phyloP scores from a whole-genome alignment of 2,329 filamentous ascomycete genomes.

The Ophiobolus disseminans region DNA sequence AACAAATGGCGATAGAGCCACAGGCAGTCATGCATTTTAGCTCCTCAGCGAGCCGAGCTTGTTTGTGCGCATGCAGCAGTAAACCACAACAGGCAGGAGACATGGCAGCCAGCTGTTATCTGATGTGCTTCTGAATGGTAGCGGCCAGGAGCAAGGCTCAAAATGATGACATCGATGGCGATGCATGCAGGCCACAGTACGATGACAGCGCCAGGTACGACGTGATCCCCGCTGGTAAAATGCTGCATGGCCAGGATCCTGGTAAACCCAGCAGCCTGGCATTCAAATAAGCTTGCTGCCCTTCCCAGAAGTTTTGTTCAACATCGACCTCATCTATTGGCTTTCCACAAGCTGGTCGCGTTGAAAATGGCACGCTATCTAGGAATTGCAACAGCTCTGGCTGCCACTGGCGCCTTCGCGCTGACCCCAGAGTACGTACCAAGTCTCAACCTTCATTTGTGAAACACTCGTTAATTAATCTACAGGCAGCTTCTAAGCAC shows the following conservation, averaged over 20 bases:
- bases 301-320: constrained; percentile 16
- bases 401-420: constrained; percentile 40
- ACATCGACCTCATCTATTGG: constrained; percentile 36
- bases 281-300: constrained; percentile 35
- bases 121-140: constrained; percentile 13
- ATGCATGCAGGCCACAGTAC: constrained; percentile 10
- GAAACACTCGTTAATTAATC: constrained; percentile 2
- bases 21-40: constrained; percentile 31
- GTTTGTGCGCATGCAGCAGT: constrained; percentile 23
- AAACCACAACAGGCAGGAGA: constrained; percentile 33
- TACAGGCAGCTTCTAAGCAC: constrained; percentile 66
- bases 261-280: constrained; percentile 10
- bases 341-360: constrained; percentile 33
- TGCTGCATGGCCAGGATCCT: constrained; percentile 9
- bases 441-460: not conserved
- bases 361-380: constrained; percentile 46
- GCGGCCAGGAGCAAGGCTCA: constrained; percentile 8
- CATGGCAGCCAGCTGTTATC: constrained; percentile 11
- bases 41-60: constrained; percentile 31
- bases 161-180: constrained; percentile 28
- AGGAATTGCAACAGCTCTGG: constrained; percentile 42
- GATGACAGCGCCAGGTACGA: constrained; percentile 15
- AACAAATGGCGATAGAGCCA: constrained; percentile 26
- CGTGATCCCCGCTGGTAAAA: constrained; percentile 16
- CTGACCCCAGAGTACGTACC: constrained; percentile 45